Evolutionary conservation across 192 early-diverging fungal genomes (phyloP), one percentile per base, ranked within the genome.

Genomic region (Irineochytrium annulatum): DNA sequence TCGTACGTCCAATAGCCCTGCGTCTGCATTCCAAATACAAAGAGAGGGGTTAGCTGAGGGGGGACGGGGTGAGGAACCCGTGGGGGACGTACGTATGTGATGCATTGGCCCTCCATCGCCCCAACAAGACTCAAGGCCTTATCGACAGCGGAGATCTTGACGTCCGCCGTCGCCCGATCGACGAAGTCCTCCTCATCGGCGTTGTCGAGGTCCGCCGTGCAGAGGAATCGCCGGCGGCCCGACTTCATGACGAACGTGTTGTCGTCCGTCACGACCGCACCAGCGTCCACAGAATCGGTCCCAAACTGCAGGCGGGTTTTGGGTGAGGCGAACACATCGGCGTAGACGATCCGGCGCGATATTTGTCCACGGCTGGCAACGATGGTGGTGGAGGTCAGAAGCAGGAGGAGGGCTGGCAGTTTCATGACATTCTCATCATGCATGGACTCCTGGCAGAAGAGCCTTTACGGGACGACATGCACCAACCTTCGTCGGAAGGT

Each of bases 1-100:
- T 91, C 88, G 63, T 92, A 95, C 0, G 82, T 82, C 88, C 89
- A 95, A 71, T 80, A 92, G 22, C 74, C 77, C 34, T 71, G 46
- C 28, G 71, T 46, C 65, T 63, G 28, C 2, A 24, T 14, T n/a
- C 17, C 19, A 5, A 11, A 37, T 54, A 41, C 11, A 13, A 13
- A 41, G 37, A 41, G 37, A n/a, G 37, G n/a, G 37, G 37, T n/a
- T 41, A 41, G 37, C 11, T n/a, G 37, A 13, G n/a, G 37, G n/a
- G 37, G n/a, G n/a, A 13, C 8, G 8, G 37, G n/a, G 37, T n/a
- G 8, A 41, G 11, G 37, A 41, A n/a, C 8, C 8, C 37, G n/a
- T 41, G n/a, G 11, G n/a, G 8, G 37, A 8, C n/a, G 37, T 41
- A 41, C 8, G n/a, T n/a, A 41, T n/a, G 8, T 41, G 8, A n/a